These are phyloP conservation scores for Curvularia lunata DNA, from an alignment of 2,329 filamentous ascomycete genomes.

Conservation along the genomic window DNA sequence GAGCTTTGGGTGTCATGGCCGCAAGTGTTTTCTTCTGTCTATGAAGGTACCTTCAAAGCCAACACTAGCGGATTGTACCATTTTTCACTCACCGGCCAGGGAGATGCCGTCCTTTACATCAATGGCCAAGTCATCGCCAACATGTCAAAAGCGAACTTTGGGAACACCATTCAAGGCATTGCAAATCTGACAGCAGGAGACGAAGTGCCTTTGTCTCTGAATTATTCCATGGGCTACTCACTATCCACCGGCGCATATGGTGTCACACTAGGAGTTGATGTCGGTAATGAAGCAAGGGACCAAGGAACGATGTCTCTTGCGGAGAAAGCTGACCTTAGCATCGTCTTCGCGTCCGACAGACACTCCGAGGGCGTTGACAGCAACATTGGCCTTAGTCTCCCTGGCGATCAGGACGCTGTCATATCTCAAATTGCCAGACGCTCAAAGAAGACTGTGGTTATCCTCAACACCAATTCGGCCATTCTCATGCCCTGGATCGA, in stretches of 20 bases:
- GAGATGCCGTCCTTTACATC: neutral
- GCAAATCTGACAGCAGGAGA: constrained; percentile 7
- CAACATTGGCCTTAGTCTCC: constrained; percentile 8
- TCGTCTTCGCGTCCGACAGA: constrained; percentile 7
- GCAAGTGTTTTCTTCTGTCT: too few relatives aligned
- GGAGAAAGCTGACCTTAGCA: neutral
- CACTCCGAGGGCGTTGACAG: constrained; percentile 10
- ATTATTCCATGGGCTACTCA: neutral
- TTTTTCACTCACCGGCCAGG: too few relatives aligned
- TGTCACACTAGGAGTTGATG: too few relatives aligned
- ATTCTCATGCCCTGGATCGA: constrained; percentile 7
- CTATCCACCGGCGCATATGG: too few relatives aligned
- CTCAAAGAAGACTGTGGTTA: neutral
- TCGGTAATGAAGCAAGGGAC: too few relatives aligned
- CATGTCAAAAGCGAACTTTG: constrained; percentile 12
- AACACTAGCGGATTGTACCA: too few relatives aligned
- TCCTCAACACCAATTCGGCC: constrained; percentile 2
- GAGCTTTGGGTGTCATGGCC: too few relatives aligned
- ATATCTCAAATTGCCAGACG: constrained; percentile 4
- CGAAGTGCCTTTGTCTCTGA: constrained; percentile 5
- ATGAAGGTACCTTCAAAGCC: too few relatives aligned
- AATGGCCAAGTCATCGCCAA: constrained; percentile 9
- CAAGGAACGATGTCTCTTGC: too few relatives aligned
- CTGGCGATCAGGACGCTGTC: constrained; percentile 4
- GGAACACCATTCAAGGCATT: constrained; percentile 8